These are phyloP conservation scores for Rhodotorula sp. DNA, from an alignment of 1,284 basidiomycete species.

Conservation along the genomic window DNA sequence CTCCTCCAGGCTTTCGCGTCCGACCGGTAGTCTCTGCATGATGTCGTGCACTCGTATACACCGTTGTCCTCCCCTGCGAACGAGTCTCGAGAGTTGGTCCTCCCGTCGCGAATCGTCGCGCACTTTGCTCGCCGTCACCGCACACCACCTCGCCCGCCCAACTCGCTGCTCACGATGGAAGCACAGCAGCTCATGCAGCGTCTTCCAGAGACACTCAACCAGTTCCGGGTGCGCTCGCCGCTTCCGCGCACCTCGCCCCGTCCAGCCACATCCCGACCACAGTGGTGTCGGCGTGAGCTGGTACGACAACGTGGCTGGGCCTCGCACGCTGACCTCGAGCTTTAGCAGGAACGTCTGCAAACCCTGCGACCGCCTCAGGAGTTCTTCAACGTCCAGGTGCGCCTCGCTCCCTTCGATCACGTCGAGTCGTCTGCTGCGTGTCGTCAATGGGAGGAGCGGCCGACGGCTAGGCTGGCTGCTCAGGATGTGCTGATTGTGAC, in stretches of 20 bases:
- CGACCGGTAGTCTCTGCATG: not conserved
- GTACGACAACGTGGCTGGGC: no score
- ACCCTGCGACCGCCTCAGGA: slow-evolving; percentile 32
- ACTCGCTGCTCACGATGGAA: slow-evolving; percentile 16
- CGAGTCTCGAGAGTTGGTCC: not conserved
- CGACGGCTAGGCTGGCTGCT: no score
- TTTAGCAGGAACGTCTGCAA: slow-evolving; percentile 30
- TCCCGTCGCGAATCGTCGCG: not conserved
- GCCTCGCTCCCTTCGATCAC: not conserved
- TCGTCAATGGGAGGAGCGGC: no score
- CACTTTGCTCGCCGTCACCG: not conserved
- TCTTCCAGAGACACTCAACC: slow-evolving; percentile 22
- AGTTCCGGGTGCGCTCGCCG: slow-evolving; percentile 25
- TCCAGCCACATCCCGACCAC: not conserved
- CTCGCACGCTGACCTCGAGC: not conserved
- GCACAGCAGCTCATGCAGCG: slow-evolving; percentile 25
- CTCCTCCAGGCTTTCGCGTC: slow-evolving; percentile 11
- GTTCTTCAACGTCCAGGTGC: slow-evolving; percentile 40
- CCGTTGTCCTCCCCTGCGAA: not conserved
- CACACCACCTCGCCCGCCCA: not conserved
- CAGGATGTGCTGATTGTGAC: not conserved
- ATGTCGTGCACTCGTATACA: not conserved
- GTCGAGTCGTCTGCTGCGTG: no score
- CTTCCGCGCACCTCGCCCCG: not conserved
- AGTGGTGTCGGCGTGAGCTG: no score